These are phyloP conservation scores for Groenewaldozyma auringiensis DNA, from an alignment of 1,139 yeast species.

Conservation along the genomic window DNA sequence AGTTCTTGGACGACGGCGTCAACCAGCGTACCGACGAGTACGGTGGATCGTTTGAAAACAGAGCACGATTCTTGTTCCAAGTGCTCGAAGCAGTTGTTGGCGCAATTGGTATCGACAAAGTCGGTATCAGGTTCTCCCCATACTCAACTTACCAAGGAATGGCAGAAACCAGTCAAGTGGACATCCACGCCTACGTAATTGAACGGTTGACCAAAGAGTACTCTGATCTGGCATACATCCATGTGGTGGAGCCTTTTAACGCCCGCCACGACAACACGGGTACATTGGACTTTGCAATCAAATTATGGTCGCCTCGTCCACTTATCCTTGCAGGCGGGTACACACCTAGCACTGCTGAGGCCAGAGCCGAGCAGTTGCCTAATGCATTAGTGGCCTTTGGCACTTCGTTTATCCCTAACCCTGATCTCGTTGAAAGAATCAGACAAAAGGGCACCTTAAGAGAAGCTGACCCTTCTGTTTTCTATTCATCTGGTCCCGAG, in stretches of 20 bases:
- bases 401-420: constrained; percentile 42
- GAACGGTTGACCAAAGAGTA: constrained; percentile 25
- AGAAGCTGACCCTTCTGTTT: constrained; percentile 29
- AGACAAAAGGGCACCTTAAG: constrained; percentile 18
- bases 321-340: constrained; percentile 37
- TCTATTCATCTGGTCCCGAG: constrained; percentile 29
- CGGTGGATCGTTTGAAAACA: constrained; percentile 61
- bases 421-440: constrained; percentile 20
- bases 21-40: constrained; percentile 59
- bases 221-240: constrained; percentile 40
- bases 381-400: constrained; percentile 41
- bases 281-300: constrained; percentile 12
- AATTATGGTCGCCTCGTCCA: constrained; percentile 34
- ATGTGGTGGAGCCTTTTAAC: constrained; percentile 43
- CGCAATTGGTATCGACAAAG: constrained; percentile 43
- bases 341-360: constrained; percentile 23
- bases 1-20: constrained; percentile 41
- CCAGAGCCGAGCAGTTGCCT: constrained; percentile 29
- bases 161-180: constrained; percentile 26
- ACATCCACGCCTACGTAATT: constrained; percentile 24
- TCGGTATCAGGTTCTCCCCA: constrained; percentile 57
- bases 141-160: constrained; percentile 34
- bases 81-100: constrained; percentile 42
- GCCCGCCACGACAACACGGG: constrained; percentile 15
- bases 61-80: constrained; percentile 51